Evolutionary conservation across 495 filamentous ascomycete genomes (phyloP), one percentile per base, ranked within the genome.

Genomic region (Penicillium dipodomyicola): DNA sequence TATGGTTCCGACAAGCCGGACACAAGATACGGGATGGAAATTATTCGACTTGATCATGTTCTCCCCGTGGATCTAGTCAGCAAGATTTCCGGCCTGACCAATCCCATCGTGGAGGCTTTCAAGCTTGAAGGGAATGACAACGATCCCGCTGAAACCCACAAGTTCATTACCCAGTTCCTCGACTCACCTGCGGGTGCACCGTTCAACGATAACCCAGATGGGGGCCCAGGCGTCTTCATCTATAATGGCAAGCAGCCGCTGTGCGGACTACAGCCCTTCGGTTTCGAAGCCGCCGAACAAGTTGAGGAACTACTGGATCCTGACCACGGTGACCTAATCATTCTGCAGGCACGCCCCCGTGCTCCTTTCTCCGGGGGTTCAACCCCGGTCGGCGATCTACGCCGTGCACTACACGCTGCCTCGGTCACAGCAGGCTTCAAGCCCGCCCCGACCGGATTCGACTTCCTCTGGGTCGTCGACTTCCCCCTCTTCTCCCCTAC

Each of bases 1-100:
- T 95, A 91, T 62, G 94, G 94, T 6, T 87, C 84, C 14, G 94
- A 98, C 70, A 98, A 98, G 67, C 94, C 94, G 2, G 95, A 98
- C 67, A 75, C 90, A 3, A 82, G 94, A 39, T 75, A 82, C 52
- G 78, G 79, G 15, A 73, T 73, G 61, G 69, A 87, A 79, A 88
- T 96, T 17, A 67, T 72, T 20, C 74, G 77, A 22, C 75, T 94
- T 25, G 84, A 86, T 30, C 68, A 84, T 56, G 60, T 85, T 30
- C 69, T 94, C 0, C 80, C 89, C 0, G 65, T 68, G n/a, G 80
- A 89, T 56, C 84, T 96, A 20, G 72, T 87, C 9, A 71, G 70
- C 43, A 92, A 89, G 75, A 90, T 97, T 43, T 86, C 86, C 0
- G 70, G 77, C 6, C 65, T 91, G 0, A 52, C 70, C 8, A 65